phyloP scores from a whole-genome alignment of 306 rosid species.

The Rubus parviflorus region DNA sequence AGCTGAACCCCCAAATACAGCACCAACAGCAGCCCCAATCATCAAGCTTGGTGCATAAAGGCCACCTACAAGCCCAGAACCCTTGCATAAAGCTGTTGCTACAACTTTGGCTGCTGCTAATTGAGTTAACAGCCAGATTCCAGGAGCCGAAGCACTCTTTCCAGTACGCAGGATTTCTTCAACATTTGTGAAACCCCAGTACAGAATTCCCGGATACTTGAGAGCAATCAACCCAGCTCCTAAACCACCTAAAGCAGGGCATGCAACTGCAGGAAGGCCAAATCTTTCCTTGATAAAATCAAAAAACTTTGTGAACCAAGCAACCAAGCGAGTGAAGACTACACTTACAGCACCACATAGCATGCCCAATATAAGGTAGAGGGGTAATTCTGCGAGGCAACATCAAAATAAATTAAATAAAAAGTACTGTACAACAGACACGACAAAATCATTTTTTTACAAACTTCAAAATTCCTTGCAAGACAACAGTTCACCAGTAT shows the following conservation, averaged over 20 bases:
- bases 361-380: constrained; percentile 98
- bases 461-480: background rate
- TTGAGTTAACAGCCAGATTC: constrained; percentile 93
- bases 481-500: background rate
- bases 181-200: constrained; percentile 98
- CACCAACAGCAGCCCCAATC: constrained; percentile 99
- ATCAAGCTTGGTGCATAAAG: constrained; percentile 99
- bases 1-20: constrained; percentile 95
- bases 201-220: constrained; percentile 94
- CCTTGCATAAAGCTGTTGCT: constrained; percentile 98
- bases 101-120: constrained; percentile 79
- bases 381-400: constrained; percentile 80
- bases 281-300: constrained; percentile 75
- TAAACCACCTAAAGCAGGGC: constrained; percentile 97
- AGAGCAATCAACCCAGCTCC: constrained; percentile 98
- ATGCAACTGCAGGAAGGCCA: constrained; percentile 79
- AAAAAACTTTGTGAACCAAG: constrained; percentile 75
- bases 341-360: constrained; percentile 95
- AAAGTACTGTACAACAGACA: constrained; percentile 29
- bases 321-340: constrained; percentile 76
- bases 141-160: constrained; percentile 93
- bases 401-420: constrained; percentile 22
- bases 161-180: constrained; percentile 98
- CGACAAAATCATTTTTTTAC: background rate
- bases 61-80: constrained; percentile 98